phyloP scores from a whole-genome alignment of 169 alveolate genomes.

The Plasmodium fragile region DNA sequence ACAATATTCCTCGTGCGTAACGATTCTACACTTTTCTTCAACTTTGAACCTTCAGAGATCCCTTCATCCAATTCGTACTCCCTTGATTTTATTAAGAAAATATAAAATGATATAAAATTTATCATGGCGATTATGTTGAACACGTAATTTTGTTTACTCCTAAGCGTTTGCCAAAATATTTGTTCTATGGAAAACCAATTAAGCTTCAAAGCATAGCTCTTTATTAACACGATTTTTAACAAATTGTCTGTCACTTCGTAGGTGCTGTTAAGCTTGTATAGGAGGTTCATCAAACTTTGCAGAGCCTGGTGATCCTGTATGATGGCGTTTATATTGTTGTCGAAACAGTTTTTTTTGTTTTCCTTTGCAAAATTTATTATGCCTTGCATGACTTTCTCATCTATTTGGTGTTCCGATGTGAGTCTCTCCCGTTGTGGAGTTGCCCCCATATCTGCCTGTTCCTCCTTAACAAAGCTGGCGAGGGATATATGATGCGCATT shows the following conservation, averaged over 20 bases:
- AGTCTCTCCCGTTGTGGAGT: background rate
- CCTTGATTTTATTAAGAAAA: slow-evolving; percentile 30
- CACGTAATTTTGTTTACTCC: slow-evolving; percentile 11
- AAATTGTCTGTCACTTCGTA: slow-evolving; percentile 54
- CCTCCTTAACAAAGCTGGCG: slow-evolving; percentile 3
- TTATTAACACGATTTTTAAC: slow-evolving; percentile 25
- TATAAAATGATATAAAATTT: slow-evolving; percentile 48
- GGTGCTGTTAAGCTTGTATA: slow-evolving; percentile 1
- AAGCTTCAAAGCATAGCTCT: slow-evolving; percentile 4
- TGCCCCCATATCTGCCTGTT: background rate
- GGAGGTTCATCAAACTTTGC: slow-evolving; percentile 10
- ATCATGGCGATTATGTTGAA: slow-evolving; percentile 23
- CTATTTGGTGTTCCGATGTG: background rate
- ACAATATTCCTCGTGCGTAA: background rate
- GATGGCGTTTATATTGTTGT: background rate
- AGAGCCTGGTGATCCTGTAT: slow-evolving; percentile 14
- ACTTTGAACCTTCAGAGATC: background rate
- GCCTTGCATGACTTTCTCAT: background rate
- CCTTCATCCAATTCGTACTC: slow-evolving; percentile 25
- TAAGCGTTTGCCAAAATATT: slow-evolving; percentile 2
- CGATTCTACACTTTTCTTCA: background rate
- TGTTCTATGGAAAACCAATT: background rate
- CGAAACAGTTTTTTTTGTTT: slow-evolving; percentile 24
- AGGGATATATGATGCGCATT: slow-evolving; percentile 8
- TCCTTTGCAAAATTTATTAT: slow-evolving; percentile 40